Base-by-base conservation (phyloP, 2,329 filamentous ascomycete genomes). In the Neofusicoccum umdonicola region DNA sequence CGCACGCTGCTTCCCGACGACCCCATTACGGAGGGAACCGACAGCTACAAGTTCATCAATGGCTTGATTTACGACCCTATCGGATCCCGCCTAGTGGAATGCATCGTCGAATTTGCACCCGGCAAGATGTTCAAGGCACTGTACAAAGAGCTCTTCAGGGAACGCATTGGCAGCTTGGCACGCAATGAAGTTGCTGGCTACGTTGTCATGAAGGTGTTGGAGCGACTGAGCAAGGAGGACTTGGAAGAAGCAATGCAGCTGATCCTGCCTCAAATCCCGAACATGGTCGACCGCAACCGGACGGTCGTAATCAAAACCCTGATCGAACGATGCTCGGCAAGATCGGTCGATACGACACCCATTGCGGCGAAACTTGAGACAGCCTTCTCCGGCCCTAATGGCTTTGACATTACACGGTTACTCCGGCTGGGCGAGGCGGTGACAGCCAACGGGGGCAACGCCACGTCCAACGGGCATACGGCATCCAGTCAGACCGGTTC, bases 151-250 rank as follows among this genome's bases (percentile, higher is more conserved):
- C 87, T 93, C 68, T 90, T 98, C 77, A 90, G 89, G 67, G 88
- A 90, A 13, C 87, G 92, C 31, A 90, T 98, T 71, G 88, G 88
- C 22, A 90, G 87, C 44, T 85, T 97, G 66, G 87, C 94, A 5
- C 89, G 93, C 65, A 98, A 98, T 74, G 93, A 96, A 71, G 90
- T 93, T 56, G 93, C 95, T 5, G 90, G 88, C 27, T 98, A 97
- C 72, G 90, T 96, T 0, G 92, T 92, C 19, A 90, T 93, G 69
- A 87, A 88, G 65, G 88, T 96, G 3, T 81, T 99, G 48, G 91
- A 92, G 74, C 87, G 95, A 62, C 82, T 98, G 11, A 90, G 91
- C 76, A 93, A 92, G 73, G 92, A 97, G 66, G 93, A 97, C 72
- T 83, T 99, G 8, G 83, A 88, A 47, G 86, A 87, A 63, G 91